Percentiles rank a stretch among this genome's conserved stretches.
Evolutionary conservation across 805 yeast species (phyloP).

Genomic region (Zygotorulaspora chibaensis): DNA sequence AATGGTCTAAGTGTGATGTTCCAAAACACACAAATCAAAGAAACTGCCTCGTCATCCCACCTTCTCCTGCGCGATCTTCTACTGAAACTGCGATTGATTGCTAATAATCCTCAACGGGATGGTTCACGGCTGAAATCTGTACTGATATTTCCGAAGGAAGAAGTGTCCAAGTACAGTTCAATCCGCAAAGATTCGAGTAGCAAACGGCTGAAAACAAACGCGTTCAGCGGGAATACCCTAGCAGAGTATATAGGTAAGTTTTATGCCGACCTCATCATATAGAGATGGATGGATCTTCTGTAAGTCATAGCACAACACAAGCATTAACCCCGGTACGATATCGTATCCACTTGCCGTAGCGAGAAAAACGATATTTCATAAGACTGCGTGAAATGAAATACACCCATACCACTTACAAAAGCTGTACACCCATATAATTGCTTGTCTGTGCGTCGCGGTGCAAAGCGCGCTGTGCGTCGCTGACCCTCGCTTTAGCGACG

Average conservation of each 20-base stretch:
- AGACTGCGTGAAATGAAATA: too few species aligned
- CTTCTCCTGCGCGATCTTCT: constrained; percentile 20
- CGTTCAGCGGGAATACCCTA: constrained; percentile 21
- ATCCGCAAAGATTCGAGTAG: not conserved
- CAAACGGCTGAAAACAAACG: constrained; percentile 15
- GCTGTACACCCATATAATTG: too few species aligned
- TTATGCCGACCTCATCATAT: constrained; percentile 21
- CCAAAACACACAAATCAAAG: constrained; percentile 23
- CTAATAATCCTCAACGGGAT: constrained; percentile 12
- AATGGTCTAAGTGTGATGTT: constrained; percentile 31
- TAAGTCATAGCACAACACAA: too few species aligned
- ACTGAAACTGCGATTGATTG: constrained; percentile 21
- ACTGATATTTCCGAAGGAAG: constrained; percentile 15
- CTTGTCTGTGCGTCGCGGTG: too few species aligned
- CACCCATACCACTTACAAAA: too few species aligned
- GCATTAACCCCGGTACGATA: too few species aligned
- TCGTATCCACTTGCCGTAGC: too few species aligned
- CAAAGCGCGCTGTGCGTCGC: too few species aligned
- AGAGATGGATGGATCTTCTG: not conserved
- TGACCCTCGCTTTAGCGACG: too few species aligned
- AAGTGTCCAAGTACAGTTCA: constrained; percentile 4
- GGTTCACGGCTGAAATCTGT: constrained; percentile 10
- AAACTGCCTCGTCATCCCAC: constrained; percentile 20
- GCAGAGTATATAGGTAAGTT: constrained; percentile 26
- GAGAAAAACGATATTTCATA: too few species aligned